phyloP scores from a whole-genome alignment of 208 protist species.

The Histomonas meleagridis region DNA sequence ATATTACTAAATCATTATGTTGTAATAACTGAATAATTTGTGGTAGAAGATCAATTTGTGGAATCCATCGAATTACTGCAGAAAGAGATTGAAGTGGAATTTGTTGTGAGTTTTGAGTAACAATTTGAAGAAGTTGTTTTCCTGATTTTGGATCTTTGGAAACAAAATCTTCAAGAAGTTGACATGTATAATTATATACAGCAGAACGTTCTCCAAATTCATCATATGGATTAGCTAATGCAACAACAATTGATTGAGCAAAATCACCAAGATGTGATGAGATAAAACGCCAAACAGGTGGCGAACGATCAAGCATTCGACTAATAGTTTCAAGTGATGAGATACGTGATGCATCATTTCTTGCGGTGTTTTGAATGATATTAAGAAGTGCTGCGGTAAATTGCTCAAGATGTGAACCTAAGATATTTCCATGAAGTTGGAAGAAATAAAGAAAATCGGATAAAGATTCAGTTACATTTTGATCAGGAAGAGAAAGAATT shows the following conservation, averaged over 20 bases:
- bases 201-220: background rate
- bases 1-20: background rate
- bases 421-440: background rate
- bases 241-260: background rate
- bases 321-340: background rate
- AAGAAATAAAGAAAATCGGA: background rate
- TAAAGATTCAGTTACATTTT: background rate
- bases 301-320: background rate
- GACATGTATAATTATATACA: background rate
- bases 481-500: background rate
- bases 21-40: background rate
- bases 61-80: background rate
- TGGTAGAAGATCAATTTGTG: background rate
- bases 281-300: background rate
- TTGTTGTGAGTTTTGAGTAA: background rate
- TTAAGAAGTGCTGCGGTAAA: background rate
- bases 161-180: background rate
- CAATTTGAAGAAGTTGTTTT: background rate
- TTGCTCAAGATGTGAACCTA: background rate
- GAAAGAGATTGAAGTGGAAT: background rate
- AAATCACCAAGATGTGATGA: background rate
- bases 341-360: background rate
- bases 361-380: background rate
- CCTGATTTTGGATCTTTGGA: background rate
- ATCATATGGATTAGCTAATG: background rate